A percentile compares a stretch with the other conserved stretches of the same genome.
Conservation (phyloP, 2,329 filamentous ascomycete species). For the Microsporum ferrugineum region DNA sequence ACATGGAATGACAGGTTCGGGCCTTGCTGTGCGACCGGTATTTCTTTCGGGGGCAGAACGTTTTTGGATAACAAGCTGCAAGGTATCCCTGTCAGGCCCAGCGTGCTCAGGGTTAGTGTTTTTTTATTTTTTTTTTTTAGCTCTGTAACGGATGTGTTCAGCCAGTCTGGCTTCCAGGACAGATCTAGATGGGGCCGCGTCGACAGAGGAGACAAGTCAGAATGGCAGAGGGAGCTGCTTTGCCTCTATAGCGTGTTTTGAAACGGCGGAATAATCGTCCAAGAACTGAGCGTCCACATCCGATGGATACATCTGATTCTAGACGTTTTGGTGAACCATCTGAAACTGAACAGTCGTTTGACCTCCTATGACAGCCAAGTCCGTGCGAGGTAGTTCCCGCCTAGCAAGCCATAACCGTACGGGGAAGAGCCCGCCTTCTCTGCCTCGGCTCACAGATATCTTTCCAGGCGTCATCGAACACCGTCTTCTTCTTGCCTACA, state of each 20-base stretch:
- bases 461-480: slow-evolving; percentile 55
- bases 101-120: neutral
- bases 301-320: neutral
- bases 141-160: neutral
- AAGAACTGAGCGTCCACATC: neutral
- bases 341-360: neutral
- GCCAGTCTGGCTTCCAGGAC: neutral
- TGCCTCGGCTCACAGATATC: slow-evolving; percentile 13
- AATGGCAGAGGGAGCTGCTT: neutral
- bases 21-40: neutral
- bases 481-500: slow-evolving; percentile 45
- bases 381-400: neutral
- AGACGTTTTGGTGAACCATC: neutral
- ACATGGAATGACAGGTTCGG: neutral
- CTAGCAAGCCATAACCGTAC: neutral
- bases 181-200: neutral
- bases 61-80: neutral
- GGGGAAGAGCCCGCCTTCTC: neutral
- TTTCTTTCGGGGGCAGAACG: neutral
- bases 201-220: neutral
- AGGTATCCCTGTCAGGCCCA: neutral
- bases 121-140: neutral
- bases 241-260: neutral
- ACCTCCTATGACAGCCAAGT: neutral
- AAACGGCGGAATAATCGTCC: neutral